Base-by-base conservation (phyloP, 768 basidiomycete genomes). In the Hypholoma sublateritium region DNA sequence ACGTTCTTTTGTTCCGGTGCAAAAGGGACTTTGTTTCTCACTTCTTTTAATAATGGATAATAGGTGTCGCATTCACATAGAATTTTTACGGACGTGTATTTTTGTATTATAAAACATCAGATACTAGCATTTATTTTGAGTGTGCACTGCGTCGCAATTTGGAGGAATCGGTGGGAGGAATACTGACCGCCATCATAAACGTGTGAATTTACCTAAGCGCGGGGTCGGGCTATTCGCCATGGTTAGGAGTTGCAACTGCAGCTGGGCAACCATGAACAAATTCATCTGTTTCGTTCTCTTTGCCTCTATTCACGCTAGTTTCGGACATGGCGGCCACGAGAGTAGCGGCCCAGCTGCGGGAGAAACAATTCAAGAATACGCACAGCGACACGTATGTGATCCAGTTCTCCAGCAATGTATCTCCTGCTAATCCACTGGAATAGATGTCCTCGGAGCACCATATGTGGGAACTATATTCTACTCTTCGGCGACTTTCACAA, bases 361-460 rank as follows among this genome's bases (percentile, higher is more conserved):
- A 2, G 88, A 89, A 71, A 84, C 84, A n/a, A 78, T 88, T 22
- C 80, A 88, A 59, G 82, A 91, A 59, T 98, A 98, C 75, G 93
- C 93, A 49, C 79, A 88, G 69, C 80, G 89, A 79, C 95, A 98
- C 78, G 94, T 96, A 85, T 65, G 92, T 84, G 25, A 35, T 57
- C 17, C 21, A 12, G 6, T 39, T 28, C 9, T 14, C 37, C 24
- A 16, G 45, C 16, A 17, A 49, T 59, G 13, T 52, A 24, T 32
- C 41, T 41, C n/a, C 44, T 50, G 37, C 49, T 67, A 32, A 59
- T 34, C 36, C 39, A 43, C 39, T 53, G 42, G 25, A 14, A 45
- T 72, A 94, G 91, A 95, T 95, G 93, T 84, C 89, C 45, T 80
- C 83, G 24, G 93, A 95, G 65, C 93, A 95, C 70, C 91, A 93